Evolutionary conservation across 2,329 filamentous ascomycete genomes (phyloP), one percentile per base, ranked within the genome.

Genomic region (Ophiocordyceps camponoti-floridani): DNA sequence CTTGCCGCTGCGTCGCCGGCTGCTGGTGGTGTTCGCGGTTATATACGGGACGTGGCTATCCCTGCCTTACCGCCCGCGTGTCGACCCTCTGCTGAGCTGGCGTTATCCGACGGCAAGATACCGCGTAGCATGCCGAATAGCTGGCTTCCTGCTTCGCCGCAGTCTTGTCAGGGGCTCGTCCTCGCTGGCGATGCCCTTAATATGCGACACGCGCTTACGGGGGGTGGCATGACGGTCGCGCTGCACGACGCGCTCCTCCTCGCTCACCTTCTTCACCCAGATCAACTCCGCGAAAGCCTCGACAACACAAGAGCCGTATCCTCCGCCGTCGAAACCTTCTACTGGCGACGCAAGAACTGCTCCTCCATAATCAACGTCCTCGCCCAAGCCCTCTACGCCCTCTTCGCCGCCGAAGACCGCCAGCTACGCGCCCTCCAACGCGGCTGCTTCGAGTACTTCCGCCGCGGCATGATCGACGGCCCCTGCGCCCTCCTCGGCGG

Each of bases 171-270:
- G 41, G 82, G 84, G 57, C 73, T 94, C 48, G 71, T 94, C 43
- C 68, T 98, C 33, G 72, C 96, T 9, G 91, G 91, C 47, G 91
- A 98, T 59, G 89, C 91, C 13, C 81, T 94, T 72, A 98, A 98
- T 68, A 98, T 98, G 91, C 84, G 91, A n/a, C 91, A 98, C 64
- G 91, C 91, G 2, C 72, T 98, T 12, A 98, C 91, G 0, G 91
- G 91, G 44, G 91, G 91, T 51, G 91, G 91, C 54, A 98, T 98
- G 91, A 96, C 89, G 0, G 91, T 96, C 2, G 91, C 86, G 1
- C 83, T 98, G 62, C 94, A 89, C 64, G 91, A 98, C 57, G 88
- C 84, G 1, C 73, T 91, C 11, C 63, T 93, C 1, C 72, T 98
- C 26, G 69, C 82, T 1, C 72, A 81, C 9, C 68, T 95, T 19